Evolutionary conservation across 208 protist genomes (phyloP).

Genomic region (Paratrypanosoma confusum): DNA sequence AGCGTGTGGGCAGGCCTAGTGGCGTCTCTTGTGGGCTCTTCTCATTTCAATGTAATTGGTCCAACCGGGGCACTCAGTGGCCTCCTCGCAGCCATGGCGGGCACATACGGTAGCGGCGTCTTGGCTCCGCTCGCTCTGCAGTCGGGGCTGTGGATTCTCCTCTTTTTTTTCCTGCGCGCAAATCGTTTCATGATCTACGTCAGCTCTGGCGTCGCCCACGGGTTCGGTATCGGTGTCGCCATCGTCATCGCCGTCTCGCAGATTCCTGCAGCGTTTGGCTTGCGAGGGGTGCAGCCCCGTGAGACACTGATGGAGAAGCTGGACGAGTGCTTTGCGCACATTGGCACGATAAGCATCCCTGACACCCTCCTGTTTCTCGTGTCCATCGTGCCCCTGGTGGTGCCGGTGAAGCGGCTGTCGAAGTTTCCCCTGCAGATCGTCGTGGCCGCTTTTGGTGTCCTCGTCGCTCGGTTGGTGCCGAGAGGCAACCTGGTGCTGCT

Average conservation of each 20-base stretch:
- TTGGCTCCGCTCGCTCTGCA: slow-evolving; percentile 13
- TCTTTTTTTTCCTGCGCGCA: slow-evolving; percentile 15
- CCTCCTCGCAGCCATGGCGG: slow-evolving; percentile 15
- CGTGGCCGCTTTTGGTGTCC: slow-evolving; percentile 15
- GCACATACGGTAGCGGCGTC: slow-evolving; percentile 4
- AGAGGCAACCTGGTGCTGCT: slow-evolving; percentile 9
- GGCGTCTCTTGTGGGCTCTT: slow-evolving; percentile 9
- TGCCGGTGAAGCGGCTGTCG: slow-evolving; percentile 11
- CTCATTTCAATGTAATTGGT: slow-evolving; percentile 24
- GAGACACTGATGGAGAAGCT: slow-evolving; percentile 16
- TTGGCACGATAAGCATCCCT: slow-evolving; percentile 8
- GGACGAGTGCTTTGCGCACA: slow-evolving; percentile 5
- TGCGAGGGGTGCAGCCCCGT: slow-evolving; percentile 5
- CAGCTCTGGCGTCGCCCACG: slow-evolving; percentile 20
- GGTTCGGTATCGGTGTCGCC: slow-evolving; percentile 17
- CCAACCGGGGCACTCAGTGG: slow-evolving; percentile 19
- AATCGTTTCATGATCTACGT: slow-evolving; percentile 16
- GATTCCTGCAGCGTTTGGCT: slow-evolving; percentile 16
- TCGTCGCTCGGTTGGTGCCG: slow-evolving; percentile 9
- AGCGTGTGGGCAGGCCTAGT: slow-evolving; percentile 16
- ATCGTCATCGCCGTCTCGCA: slow-evolving; percentile 20
- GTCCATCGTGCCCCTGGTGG: slow-evolving; percentile 11
- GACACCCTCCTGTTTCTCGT: slow-evolving; percentile 18
- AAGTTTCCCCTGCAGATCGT: slow-evolving; percentile 20
- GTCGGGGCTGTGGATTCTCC: slow-evolving; percentile 14